Evolutionary conservation across 192 early-diverging fungal species (phyloP).

Genomic region (Umbelopsis sp.): DNA sequence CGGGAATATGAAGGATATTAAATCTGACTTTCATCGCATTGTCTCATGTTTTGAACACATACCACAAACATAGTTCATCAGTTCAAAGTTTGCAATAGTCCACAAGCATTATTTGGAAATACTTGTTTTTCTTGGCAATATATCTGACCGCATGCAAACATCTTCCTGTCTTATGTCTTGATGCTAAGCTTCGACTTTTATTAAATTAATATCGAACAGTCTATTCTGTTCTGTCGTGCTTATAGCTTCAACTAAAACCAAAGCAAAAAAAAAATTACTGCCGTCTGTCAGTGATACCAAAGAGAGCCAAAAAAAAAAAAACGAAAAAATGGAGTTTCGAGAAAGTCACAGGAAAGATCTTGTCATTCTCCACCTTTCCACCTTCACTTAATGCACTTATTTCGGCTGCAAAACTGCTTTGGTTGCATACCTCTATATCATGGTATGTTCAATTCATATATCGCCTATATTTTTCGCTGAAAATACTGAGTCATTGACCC

Average conservation of each 20-base stretch:
- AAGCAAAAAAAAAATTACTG: too few relatives aligned
- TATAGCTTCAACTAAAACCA: too few relatives aligned
- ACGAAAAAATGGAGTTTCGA: background rate
- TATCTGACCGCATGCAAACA: too few relatives aligned
- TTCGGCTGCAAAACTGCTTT: background rate
- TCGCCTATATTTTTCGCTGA: background rate
- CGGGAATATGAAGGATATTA: conserved; percentile 19
- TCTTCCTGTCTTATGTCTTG: too few relatives aligned
- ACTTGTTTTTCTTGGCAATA: too few relatives aligned
- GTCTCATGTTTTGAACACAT: background rate
- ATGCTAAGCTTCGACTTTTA: too few relatives aligned
- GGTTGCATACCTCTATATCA: conserved; percentile 11
- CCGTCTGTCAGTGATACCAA: too few relatives aligned
- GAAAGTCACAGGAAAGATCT: background rate
- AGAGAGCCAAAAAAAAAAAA: background rate
- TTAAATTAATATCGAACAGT: too few relatives aligned
- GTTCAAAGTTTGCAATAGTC: too few relatives aligned
- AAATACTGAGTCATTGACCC: too few relatives aligned
- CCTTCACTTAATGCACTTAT: background rate
- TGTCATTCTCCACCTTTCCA: background rate
- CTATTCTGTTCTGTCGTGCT: too few relatives aligned
- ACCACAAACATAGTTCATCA: background rate
- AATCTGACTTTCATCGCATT: background rate
- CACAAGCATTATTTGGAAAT: too few relatives aligned
- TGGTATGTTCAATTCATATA: background rate